Evolutionary conservation across 176 grass and related monocot species (phyloP).

Genomic region (Paspalum vaginatum): DNA sequence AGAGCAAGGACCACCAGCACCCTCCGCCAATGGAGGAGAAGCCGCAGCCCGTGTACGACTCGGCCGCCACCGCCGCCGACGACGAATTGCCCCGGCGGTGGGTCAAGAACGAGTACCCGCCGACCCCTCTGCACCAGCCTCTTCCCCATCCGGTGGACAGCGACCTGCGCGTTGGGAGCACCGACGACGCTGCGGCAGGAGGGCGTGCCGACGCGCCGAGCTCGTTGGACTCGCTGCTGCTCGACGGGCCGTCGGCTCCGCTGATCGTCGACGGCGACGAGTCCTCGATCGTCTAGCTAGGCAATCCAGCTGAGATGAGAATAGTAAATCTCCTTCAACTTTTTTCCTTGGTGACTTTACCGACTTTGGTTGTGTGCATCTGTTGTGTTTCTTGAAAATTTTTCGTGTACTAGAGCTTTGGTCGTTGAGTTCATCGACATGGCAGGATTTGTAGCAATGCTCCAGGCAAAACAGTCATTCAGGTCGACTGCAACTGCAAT

Average conservation of each 20-base stretch:
- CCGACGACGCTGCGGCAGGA: background rate
- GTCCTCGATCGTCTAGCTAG: conserved; percentile 41
- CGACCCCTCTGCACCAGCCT: background rate
- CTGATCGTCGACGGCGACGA: conserved; percentile 42
- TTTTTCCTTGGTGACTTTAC: background rate
- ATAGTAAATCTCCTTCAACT: background rate
- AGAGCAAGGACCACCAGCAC: background rate
- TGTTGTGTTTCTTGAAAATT: background rate
- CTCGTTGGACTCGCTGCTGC: conserved; percentile 42
- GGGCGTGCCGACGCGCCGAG: background rate
- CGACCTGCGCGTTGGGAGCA: background rate
- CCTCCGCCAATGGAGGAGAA: background rate
- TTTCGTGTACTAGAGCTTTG: background rate
- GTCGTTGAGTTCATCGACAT: background rate
- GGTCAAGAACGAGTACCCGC: background rate
- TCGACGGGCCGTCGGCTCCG: conserved; percentile 44
- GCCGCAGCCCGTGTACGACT: background rate
- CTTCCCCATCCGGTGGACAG: background rate
- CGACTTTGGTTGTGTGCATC: conserved; percentile 11
- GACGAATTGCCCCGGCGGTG: background rate
- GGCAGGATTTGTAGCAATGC: background rate
- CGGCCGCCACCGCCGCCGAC: no score
- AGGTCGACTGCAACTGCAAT: background rate
- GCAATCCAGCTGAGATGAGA: conserved; percentile 37
- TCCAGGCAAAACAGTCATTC: background rate